Evolutionary conservation across 106 monocot species (phyloP).

Genomic region (Acanthochlamys bracteata): DNA sequence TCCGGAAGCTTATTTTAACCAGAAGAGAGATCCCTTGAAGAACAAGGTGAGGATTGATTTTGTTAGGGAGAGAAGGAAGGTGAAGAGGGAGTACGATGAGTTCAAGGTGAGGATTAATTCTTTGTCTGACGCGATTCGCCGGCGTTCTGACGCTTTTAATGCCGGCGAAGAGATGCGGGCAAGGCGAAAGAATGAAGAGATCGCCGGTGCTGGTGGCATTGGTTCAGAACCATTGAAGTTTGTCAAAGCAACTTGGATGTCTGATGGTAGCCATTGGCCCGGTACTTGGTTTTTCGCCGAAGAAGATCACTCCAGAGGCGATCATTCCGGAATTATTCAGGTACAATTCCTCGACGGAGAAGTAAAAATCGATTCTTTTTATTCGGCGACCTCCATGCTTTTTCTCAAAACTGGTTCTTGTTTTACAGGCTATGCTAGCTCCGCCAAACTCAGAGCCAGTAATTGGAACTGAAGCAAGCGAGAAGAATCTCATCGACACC

Average conservation of each 20-base stretch:
- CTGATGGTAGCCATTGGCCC: slow-evolving; percentile 91
- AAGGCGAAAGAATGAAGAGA: slow-evolving; percentile 34
- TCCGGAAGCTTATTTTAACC: slow-evolving; percentile 83
- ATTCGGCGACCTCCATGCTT: background rate
- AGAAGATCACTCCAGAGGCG: slow-evolving; percentile 61
- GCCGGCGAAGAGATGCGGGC: slow-evolving; percentile 73
- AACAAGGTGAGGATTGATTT: slow-evolving; percentile 84
- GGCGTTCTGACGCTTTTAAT: slow-evolving; percentile 87
- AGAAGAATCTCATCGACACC: slow-evolving; percentile 35
- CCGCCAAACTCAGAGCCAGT: slow-evolving; percentile 73
- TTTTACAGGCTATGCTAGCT: slow-evolving; percentile 73
- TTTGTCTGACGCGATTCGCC: slow-evolving; percentile 59
- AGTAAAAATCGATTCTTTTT: background rate
- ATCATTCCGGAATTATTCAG: slow-evolving; percentile 97
- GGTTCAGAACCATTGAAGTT: slow-evolving; percentile 20
- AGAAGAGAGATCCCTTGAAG: slow-evolving; percentile 75
- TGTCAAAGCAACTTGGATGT: slow-evolving; percentile 84
- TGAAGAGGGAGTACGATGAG: slow-evolving; percentile 97
- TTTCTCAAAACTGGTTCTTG: background rate
- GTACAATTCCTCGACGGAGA: slow-evolving; percentile 9
- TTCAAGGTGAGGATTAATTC: slow-evolving; percentile 94
- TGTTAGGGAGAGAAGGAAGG: slow-evolving; percentile 83
- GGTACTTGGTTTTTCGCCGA: slow-evolving; percentile 66
- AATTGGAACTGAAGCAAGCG: slow-evolving; percentile 25
- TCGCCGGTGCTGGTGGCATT: slow-evolving; percentile 2